Percentiles rank a stretch among this genome's conserved stretches.
Conservation (phyloP, 345 rosid species). For the Murraya paniculata region DNA sequence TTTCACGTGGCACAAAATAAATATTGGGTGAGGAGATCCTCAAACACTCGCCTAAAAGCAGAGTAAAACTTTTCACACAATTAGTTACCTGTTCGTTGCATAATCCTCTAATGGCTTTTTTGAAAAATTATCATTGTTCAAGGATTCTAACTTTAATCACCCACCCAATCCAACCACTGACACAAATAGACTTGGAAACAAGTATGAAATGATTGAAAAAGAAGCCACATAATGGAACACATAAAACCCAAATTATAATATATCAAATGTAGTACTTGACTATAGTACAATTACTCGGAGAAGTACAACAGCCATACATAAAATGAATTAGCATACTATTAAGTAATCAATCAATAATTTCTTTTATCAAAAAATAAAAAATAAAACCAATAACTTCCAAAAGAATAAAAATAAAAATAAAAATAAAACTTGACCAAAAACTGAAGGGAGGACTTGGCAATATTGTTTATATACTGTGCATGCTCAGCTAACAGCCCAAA, state of each 20-base stretch:
- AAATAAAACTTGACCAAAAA: not conserved
- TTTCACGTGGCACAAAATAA: not conserved
- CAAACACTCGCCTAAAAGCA: not conserved
- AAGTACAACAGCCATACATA: not conserved
- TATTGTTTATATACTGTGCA: not conserved
- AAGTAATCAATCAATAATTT: not conserved
- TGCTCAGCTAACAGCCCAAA: slow-evolving; percentile 15
- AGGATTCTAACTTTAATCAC: not conserved
- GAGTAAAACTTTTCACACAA: not conserved
- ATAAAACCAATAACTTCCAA: no score
- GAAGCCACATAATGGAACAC: not conserved
- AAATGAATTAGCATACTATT: not conserved
- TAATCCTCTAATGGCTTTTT: not conserved
- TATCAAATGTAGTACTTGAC: not conserved
- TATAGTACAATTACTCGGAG: not conserved
- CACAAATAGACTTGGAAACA: not conserved
- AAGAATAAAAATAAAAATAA: no score
- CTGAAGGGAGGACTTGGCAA: not conserved
- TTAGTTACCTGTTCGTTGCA: not conserved
- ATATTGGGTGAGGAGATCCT: not conserved
- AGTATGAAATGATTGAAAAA: not conserved
- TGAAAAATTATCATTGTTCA: not conserved
- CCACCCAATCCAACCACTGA: not conserved
- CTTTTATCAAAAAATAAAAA: not conserved
- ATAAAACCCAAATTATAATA: not conserved